Evolutionary conservation across 768 basidiomycete species (phyloP).

Genomic region (Strobilomyces dryophilus): DNA sequence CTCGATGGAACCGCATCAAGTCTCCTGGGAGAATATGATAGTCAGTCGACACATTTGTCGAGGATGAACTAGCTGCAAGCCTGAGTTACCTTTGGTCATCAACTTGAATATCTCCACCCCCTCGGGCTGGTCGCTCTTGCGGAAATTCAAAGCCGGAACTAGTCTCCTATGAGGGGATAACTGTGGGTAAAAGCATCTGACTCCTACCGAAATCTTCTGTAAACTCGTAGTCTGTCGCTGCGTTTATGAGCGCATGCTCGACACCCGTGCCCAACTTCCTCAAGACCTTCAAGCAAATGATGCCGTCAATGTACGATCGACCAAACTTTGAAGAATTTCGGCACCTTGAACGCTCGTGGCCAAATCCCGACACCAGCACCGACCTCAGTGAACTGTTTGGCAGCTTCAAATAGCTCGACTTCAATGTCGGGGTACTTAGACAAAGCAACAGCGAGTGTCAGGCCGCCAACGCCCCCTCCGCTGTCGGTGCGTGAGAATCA

Average conservation of each 20-base stretch:
- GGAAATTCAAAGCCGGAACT: slow-evolving; percentile 53
- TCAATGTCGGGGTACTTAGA: slow-evolving; percentile 48
- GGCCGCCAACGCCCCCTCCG: slow-evolving; percentile 40
- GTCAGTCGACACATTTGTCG: neutral
- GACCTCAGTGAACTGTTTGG: slow-evolving; percentile 45
- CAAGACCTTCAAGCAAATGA: slow-evolving; percentile 14
- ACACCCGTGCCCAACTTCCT: slow-evolving; percentile 18
- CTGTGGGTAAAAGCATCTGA: neutral
- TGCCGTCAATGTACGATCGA: neutral
- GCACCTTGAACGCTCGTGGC: slow-evolving; percentile 32
- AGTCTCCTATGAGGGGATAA: neutral
- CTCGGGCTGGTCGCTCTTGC: slow-evolving; percentile 56
- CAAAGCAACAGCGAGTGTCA: slow-evolving; percentile 36
- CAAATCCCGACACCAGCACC: slow-evolving; percentile 59
- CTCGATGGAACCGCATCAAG: slow-evolving; percentile 54
- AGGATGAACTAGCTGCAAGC: neutral
- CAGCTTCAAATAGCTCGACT: slow-evolving; percentile 53
- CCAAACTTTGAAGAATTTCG: neutral
- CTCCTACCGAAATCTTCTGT: slow-evolving; percentile 24
- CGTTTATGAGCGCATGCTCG: slow-evolving; percentile 14
- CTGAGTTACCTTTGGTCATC: slow-evolving; percentile 47
- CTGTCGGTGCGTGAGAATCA: slow-evolving; percentile 15
- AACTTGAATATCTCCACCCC: slow-evolving; percentile 54
- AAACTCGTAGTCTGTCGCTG: slow-evolving; percentile 15
- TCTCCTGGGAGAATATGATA: slow-evolving; percentile 35